Base-by-base conservation (phyloP, 2,329 filamentous ascomycete genomes). In the Paracorniculantispora psalliotae region DNA sequence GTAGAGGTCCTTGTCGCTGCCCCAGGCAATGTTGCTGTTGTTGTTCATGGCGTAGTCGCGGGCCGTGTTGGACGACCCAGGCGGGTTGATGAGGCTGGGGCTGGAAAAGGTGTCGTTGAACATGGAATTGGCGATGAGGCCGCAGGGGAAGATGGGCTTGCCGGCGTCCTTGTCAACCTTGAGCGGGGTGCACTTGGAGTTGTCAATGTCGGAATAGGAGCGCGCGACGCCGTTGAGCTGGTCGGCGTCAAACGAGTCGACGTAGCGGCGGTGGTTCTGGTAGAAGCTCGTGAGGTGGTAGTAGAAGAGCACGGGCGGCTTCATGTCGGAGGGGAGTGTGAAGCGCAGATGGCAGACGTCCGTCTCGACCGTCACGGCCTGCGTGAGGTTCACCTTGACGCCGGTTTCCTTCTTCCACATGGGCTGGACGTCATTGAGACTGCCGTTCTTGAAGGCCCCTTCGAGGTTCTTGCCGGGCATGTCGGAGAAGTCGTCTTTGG, bases 211-310 rank as follows among this genome's bases (percentile, higher is more conserved):
- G 37, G 65, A 66, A 59, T 81, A 82, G 33, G 79, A 77, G 19
- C 89, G 81, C 12, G 80, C 81, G 6, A 85, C 78, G 48, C 92
- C 94, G 64, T 88, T 76, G 56, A 99, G 80, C 74, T 99, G 94
- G 55, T 90, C 81, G 59, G 87, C 82, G 69, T 92, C 89, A 68
- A 96, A 89, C 1, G 91, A 96, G 70, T 91, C 90, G 61, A 97
- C 94, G 67, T 99, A 99, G 73, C 93, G 88, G 64, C 94, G 89
- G 72, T 99, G 94, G 72, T 99, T 99, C 75, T 99, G 94, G 78
- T 97, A 97, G 77, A 99, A 99, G 76, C 97, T 96, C 60, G 91
- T 93, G 63, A 99, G 86, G 66, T 89, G 89, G 75, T 99, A 99
- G 79, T 97, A 99, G 74, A 97, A 86, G 62, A 93, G 83, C 12